Percentiles rank a stretch among this genome's conserved stretches.
Conservation (phyloP, 2,329 filamentous ascomycete genomes). For the Intubia oerlemansii region DNA sequence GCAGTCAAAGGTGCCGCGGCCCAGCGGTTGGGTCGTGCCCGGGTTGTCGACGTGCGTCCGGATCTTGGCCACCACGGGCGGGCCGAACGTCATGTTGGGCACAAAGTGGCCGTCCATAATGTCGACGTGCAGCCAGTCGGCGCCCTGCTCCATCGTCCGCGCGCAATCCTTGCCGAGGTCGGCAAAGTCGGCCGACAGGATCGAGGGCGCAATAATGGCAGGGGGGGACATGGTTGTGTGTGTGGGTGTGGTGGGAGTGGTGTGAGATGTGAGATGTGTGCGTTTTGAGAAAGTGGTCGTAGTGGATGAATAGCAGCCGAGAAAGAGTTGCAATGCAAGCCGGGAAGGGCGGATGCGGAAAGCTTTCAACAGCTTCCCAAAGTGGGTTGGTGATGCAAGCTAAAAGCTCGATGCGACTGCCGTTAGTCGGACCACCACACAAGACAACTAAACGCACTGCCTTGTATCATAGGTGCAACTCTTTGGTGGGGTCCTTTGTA, state of each 20-base stretch:
- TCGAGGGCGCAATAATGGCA: slow-evolving; percentile 94
- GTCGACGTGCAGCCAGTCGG: slow-evolving; percentile 88
- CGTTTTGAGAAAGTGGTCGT: background rate
- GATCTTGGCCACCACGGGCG: slow-evolving; percentile 88
- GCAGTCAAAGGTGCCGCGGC: slow-evolving; percentile 90
- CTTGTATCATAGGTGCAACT: too few species aligned
- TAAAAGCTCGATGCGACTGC: too few species aligned
- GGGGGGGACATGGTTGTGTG: slow-evolving; percentile 49
- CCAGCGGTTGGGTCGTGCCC: slow-evolving; percentile 31
- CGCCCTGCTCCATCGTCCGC: slow-evolving; percentile 65
- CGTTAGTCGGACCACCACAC: too few species aligned
- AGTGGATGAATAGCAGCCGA: background rate
- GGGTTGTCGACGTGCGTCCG: slow-evolving; percentile 61
- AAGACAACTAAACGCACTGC: too few species aligned
- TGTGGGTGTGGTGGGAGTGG: background rate
- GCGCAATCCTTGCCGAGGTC: slow-evolving; percentile 71
- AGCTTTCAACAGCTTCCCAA: too few species aligned
- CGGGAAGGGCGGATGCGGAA: too few species aligned
- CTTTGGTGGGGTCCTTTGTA: too few species aligned
- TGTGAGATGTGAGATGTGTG: too few species aligned
- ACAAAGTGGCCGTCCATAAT: slow-evolving; percentile 98
- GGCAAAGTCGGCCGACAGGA: slow-evolving; percentile 90
- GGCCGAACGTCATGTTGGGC: slow-evolving; percentile 92
- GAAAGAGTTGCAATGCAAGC: background rate
- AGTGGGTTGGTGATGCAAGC: too few species aligned